phyloP scores from a whole-genome alignment of 225 moss, liverwort and hornwort species.

The Bryum argenteum region DNA sequence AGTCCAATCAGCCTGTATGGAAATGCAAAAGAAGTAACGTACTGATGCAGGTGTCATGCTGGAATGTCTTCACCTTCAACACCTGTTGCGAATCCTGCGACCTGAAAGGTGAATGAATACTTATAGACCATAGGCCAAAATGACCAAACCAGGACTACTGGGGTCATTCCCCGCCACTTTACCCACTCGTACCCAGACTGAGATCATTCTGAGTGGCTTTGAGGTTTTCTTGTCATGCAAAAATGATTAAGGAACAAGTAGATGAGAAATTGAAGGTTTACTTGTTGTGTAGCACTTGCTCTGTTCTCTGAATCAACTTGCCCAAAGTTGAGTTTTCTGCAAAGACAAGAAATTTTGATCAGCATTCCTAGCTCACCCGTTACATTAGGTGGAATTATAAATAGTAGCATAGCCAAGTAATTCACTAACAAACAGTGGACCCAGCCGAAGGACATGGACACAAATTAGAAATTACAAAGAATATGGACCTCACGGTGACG shows the following conservation, averaged over 20 bases:
- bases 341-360: not conserved
- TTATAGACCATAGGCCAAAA: not conserved
- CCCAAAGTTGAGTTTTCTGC: constrained; percentile 42
- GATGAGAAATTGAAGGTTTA: constrained; percentile 20
- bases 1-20: not conserved
- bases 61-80: constrained; percentile 26
- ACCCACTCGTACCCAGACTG: not conserved
- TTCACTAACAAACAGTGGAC: constrained; percentile 2
- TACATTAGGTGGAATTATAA: not conserved
- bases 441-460: constrained; percentile 1
- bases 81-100: constrained; percentile 34
- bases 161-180: not conserved
- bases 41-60: constrained; percentile 81
- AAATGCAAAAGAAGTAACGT: constrained; percentile 19
- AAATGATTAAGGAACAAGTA: not conserved
- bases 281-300: constrained; percentile 32
- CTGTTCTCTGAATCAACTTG: constrained; percentile 45
- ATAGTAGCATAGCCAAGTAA: not conserved
- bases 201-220: not conserved
- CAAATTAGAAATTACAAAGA: not conserved
- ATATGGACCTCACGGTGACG: constrained; percentile 7
- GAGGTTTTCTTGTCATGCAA: not conserved
- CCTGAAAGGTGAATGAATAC: not conserved
- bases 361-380: not conserved
- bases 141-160: not conserved